phyloP scores from a whole-genome alignment of 192 early-diverging fungal genomes.

The Linnemannia exigua region DNA sequence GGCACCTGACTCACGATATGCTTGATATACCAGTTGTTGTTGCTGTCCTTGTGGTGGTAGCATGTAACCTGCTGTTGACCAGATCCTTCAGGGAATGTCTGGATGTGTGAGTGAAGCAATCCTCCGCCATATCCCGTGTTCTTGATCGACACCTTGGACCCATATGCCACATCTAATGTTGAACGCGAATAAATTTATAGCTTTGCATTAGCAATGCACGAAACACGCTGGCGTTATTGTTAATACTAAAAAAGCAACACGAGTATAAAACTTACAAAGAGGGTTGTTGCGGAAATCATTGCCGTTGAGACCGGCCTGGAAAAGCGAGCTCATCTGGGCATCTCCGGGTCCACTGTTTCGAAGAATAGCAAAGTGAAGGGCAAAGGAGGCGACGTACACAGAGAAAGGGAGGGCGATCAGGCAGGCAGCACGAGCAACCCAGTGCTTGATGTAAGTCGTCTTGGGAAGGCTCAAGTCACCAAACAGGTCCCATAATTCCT shows the following conservation, averaged over 20 bases:
- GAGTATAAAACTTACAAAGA: conserved; percentile 64
- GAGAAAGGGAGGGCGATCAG: conserved; percentile 86
- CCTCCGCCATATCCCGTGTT: conserved; percentile 88
- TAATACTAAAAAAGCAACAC: background rate
- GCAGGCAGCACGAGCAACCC: conserved; percentile 83
- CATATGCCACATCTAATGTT: conserved; percentile 87
- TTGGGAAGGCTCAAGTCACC: conserved; percentile 78
- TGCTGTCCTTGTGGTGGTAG: conserved; percentile 93
- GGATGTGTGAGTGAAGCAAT: conserved; percentile 94
- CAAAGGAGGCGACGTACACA: conserved; percentile 89
- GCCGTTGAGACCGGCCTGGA: conserved; percentile 93
- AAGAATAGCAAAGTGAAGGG: conserved; percentile 91
- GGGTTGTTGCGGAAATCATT: conserved; percentile 86
- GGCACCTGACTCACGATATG: conserved; percentile 56
- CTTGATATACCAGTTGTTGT: conserved; percentile 92
- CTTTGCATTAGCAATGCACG: background rate
- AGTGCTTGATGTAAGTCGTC: conserved; percentile 81
- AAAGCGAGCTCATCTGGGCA: conserved; percentile 95
- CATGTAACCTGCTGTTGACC: conserved; percentile 98
- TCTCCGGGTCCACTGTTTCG: conserved; percentile 87
- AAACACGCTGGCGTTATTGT: background rate
- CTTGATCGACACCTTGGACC: conserved; percentile 90
- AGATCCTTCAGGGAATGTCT: conserved; percentile 81
- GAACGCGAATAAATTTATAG: conserved; percentile 9
- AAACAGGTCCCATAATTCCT: conserved; percentile 92